Base-by-base conservation (phyloP, 2,329 filamentous ascomycete genomes). In the Dactylellina parvicollis region DNA sequence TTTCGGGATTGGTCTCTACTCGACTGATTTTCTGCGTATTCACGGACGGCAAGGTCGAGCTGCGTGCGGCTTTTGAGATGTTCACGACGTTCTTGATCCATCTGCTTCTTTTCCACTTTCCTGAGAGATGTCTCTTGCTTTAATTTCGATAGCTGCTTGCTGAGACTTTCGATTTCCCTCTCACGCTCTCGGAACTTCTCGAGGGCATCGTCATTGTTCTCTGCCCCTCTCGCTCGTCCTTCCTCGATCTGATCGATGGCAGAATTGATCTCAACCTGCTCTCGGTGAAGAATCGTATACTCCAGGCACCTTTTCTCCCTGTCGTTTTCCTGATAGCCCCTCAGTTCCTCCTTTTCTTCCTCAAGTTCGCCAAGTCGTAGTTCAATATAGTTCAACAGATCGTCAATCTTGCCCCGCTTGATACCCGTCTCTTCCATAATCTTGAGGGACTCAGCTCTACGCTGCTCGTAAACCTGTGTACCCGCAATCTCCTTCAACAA, bases 401-500 rank as follows among this genome's bases (percentile, higher is more conserved):
- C 92, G 79, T 99, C 95, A 73, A 98, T 98, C 82, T 97, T 97
- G 47, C 89, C 85, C 75, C 92, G 89, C 83, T 97, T 98, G 82
- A 92, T 96, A 81, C 94, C 92, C 14, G 95, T 98, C 77, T 99
- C 95, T 75, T 89, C 88, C 92, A 99, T 96, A 78, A 99, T 96
- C 83, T 96, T 97, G 76, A 96, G 83, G 47, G 92, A 96, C 81
- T 99, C 94, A 26, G 92, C 86, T 74, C 96, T 88, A 65, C 94
- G 90, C 59, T 92, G 90, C 82, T 99, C 95, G 82, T 99, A 99
- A 46, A 97, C 92, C 78, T 97, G 92, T 5, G 95, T 99, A 75
- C 95, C 95, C 0, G 95, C 95, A n/a, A 99, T 95, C 79, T 98
- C 95, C 81, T 99, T 99, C 74, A 99, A 83, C 71, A 99, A 84